These are phyloP conservation scores for Volvariella volvacea DNA, from an alignment of 1,284 basidiomycete species.

Conservation along the genomic window DNA sequence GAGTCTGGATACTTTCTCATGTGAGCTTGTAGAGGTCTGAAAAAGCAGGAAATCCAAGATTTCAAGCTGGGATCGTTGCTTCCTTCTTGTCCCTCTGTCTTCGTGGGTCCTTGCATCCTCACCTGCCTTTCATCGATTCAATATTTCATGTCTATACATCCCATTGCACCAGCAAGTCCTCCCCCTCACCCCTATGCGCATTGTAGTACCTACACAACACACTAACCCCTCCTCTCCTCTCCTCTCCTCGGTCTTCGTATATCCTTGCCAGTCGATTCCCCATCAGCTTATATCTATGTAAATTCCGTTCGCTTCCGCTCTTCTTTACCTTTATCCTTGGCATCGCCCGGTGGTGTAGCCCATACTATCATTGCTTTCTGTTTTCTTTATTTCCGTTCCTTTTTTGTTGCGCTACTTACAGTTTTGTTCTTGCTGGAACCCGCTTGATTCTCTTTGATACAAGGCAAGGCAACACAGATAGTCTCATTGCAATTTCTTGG, in stretches of 20 bases:
- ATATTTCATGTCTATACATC: neutral
- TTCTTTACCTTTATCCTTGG: conserved; percentile 4
- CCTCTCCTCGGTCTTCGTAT: neutral
- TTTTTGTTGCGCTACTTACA: conserved; percentile 3
- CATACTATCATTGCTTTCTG: conserved; percentile 8
- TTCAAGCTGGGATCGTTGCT: no score
- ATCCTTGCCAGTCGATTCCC: conserved; percentile 5
- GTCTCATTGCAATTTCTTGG: conserved; percentile 3
- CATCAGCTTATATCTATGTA: conserved; percentile 16
- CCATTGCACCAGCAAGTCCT: conserved; percentile 4
- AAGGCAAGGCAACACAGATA: no score
- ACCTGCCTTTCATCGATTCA: no score
- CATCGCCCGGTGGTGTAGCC: conserved; percentile 1
- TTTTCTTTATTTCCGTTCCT: conserved; percentile 1
- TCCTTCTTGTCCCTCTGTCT: no score
- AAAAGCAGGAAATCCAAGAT: no score
- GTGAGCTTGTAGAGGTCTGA: no score
- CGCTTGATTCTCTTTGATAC: conserved; percentile 7
- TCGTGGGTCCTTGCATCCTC: no score
- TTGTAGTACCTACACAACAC: neutral
- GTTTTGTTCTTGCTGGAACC: conserved; percentile 9
- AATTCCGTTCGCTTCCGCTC: conserved; percentile 10
- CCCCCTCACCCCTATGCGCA: conserved; percentile 1
- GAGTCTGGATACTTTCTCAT: no score
- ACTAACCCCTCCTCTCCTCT: conserved; percentile 1